Percentiles rank a stretch among this genome's conserved stretches.
Evolutionary conservation across 257 asterid genomes (phyloP).

Genomic region (Voacanga thouarsii): DNA sequence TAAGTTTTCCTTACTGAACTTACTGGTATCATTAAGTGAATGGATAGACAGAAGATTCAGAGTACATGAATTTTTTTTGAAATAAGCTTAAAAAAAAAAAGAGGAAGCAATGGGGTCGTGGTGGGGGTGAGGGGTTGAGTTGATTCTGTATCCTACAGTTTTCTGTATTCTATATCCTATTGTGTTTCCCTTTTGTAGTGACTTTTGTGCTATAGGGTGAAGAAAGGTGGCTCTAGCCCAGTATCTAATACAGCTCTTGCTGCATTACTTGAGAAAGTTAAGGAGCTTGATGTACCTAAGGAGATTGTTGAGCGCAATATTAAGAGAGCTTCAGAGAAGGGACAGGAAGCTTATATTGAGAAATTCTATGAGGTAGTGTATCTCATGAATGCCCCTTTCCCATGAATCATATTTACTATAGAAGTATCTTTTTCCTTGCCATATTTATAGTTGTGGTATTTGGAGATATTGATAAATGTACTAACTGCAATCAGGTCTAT

Average conservation of each 20-base stretch:
- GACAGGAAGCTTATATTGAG: conserved; percentile 80
- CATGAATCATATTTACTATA: background rate
- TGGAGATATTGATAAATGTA: background rate
- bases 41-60: background rate
- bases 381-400: background rate
- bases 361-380: conserved; percentile 73
- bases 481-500: conserved; percentile 51
- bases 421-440: background rate
- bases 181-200: background rate
- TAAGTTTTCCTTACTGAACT: conserved; percentile 41
- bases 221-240: conserved; percentile 81
- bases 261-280: conserved; percentile 73
- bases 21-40: background rate
- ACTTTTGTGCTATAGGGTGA: conserved; percentile 50
- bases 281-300: conserved; percentile 88
- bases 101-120: background rate
- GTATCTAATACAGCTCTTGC: conserved; percentile 76
- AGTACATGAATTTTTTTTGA: background rate
- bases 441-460: background rate
- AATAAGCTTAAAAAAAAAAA: background rate
- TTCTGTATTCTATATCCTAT: background rate
- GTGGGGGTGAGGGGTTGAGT: background rate
- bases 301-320: conserved; percentile 83
- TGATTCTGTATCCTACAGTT: background rate
- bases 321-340: conserved; percentile 90